Evolutionary conservation across 306 rosid species (phyloP).

Genomic region (Prosopis cineraria): DNA sequence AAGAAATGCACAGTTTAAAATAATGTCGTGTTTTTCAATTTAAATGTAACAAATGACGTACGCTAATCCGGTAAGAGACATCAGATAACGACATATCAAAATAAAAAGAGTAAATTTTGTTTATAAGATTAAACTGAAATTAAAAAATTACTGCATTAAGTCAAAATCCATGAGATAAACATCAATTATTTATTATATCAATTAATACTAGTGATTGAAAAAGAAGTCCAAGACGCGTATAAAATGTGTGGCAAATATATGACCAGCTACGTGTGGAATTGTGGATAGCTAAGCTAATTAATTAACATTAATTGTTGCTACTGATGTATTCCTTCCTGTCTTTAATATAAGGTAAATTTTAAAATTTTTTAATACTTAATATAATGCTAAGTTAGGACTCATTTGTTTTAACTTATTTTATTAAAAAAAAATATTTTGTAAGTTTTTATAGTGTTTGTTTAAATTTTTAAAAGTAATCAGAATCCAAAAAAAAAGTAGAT

Average conservation of each 20-base stretch:
- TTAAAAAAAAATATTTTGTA: too few species aligned
- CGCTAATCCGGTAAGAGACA: background rate
- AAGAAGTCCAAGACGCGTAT: background rate
- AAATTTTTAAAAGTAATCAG: too few species aligned
- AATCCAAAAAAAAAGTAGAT: too few species aligned
- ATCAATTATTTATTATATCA: background rate
- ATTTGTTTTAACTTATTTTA: too few species aligned
- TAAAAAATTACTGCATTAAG: background rate
- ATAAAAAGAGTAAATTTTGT: background rate
- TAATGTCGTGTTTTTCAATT: background rate
- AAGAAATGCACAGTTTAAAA: background rate
- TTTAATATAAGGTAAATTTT: too few species aligned
- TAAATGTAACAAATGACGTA: background rate
- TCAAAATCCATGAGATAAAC: background rate
- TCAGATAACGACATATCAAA: too few species aligned
- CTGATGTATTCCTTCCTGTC: too few species aligned
- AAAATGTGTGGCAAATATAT: background rate
- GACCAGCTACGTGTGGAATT: too few species aligned
- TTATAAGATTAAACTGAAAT: background rate
- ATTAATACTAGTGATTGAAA: background rate
- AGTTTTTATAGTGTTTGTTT: too few species aligned
- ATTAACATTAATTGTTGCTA: background rate
- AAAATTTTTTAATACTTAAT: too few species aligned
- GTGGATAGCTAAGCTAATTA: constrained; percentile 12
- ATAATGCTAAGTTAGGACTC: too few species aligned